phyloP scores from a whole-genome alignment of 129 eudicot genomes.

The Erigeron canadensis region DNA sequence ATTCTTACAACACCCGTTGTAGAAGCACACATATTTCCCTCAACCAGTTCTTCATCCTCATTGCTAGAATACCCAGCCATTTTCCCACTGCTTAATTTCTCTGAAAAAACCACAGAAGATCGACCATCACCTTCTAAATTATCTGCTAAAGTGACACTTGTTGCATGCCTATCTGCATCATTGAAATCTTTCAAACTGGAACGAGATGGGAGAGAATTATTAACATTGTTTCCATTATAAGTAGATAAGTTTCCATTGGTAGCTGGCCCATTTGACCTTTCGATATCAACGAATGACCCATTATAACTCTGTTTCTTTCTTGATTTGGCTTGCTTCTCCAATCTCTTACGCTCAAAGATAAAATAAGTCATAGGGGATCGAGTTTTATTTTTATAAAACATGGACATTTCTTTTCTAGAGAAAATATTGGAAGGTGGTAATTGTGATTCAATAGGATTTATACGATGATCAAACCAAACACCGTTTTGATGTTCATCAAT shows the following conservation, averaged over 20 bases:
- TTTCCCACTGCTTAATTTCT: slow-evolving; percentile 37
- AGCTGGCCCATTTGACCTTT: slow-evolving; percentile 43
- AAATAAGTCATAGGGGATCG: slow-evolving; percentile 63
- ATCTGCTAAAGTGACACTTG: slow-evolving; percentile 24
- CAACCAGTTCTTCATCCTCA: slow-evolving; percentile 51
- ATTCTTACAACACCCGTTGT: slow-evolving; percentile 97
- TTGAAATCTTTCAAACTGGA: slow-evolving; percentile 36
- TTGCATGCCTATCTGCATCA: slow-evolving; percentile 31
- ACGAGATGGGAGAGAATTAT: slow-evolving; percentile 25
- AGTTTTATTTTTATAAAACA: slow-evolving; percentile 48
- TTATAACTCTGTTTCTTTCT: slow-evolving; percentile 38
- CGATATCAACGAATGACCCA: slow-evolving; percentile 27
- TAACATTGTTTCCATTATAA: slow-evolving; percentile 33
- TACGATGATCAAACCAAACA: slow-evolving; percentile 30
- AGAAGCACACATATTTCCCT: slow-evolving; percentile 96
- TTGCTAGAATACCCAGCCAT: slow-evolving; percentile 35
- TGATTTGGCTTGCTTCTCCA: slow-evolving; percentile 39
- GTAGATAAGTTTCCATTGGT: slow-evolving; percentile 24
- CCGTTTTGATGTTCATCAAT: slow-evolving; percentile 22
- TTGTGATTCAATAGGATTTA: slow-evolving; percentile 69
- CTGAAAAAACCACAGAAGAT: slow-evolving; percentile 27
- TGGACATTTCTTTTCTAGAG: slow-evolving; percentile 80
- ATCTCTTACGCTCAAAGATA: slow-evolving; percentile 51
- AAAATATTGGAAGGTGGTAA: slow-evolving; percentile 75
- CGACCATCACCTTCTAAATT: slow-evolving; percentile 23